Base-by-base conservation (phyloP, 805 yeast genomes). In the Isabelozyma pseudorhagii region DNA sequence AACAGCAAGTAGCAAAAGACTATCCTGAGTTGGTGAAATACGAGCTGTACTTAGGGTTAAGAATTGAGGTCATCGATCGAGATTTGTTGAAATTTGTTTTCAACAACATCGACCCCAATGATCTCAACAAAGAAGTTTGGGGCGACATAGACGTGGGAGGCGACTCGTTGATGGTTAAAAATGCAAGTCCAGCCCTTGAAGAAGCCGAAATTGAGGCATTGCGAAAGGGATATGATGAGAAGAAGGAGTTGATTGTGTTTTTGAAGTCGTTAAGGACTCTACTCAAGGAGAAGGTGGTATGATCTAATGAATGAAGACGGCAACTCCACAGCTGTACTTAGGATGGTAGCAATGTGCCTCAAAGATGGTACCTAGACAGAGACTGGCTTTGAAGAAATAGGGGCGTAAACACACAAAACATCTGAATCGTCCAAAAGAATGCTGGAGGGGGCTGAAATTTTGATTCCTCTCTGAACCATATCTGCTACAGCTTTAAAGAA, bases 11-110 rank as follows among this genome's bases (percentile, higher is more conserved):
- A 7, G 68, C 67, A 28, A 68, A 67, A 40, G 82, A 83, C 50
- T 66, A 68, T 13, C 82, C 82, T 0, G 89, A 84, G 58, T 67
- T 81, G 40, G 49, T 66, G 14, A 69, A 76, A 40, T 81, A 77
- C 63, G 87, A 84, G 52, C 62, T 69, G 38, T 66, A 81, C 45
- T 65, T 83, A 42, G 89, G 90, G 1, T 59, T 85, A 49, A 67
- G 68, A 36, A 75, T 85, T 15, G 81, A 79, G 48, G 83, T 82
- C 3, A 62, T 80, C 1, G 63, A 67, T 15, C 76, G 73, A 7
- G 81, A 78, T 47, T 54, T 74, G 34, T 59, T 85, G 42, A 66
- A 64, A 50, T 80, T 85, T 56, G 64, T 69, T 3, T 84, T 84
- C 57, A 62, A 61, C 1, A 78, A 78, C 44, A 67, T 83, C 14